These are phyloP conservation scores for Colletotrichum horii DNA, from an alignment of 2,329 filamentous ascomycete species.

Conservation along the genomic window DNA sequence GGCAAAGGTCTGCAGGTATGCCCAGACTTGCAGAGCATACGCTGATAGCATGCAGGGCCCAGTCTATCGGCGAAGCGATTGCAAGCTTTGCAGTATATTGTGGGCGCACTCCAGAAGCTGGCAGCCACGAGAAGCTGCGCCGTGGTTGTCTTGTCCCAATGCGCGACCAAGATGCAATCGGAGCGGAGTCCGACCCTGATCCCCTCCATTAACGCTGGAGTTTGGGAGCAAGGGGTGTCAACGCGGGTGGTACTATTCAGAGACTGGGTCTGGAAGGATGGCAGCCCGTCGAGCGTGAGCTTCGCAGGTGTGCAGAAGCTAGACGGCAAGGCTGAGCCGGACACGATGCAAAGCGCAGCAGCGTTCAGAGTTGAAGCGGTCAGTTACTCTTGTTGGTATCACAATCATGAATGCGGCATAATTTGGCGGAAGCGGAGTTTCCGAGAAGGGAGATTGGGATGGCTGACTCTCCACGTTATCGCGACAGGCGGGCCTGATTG, in stretches of 20 bases:
- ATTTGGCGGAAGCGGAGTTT: conserved; percentile 14
- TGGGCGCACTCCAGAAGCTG: conserved; percentile 75
- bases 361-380: conserved; percentile 57
- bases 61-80: conserved; percentile 47
- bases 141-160: conserved; percentile 78
- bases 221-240: conserved; percentile 82
- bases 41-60: conserved; percentile 32
- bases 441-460: neutral
- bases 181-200: conserved; percentile 72
- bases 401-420: neutral
- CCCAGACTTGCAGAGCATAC: conserved; percentile 2
- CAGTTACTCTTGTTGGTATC: conserved; percentile 26
- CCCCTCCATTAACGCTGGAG: conserved; percentile 74
- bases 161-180: conserved; percentile 78
- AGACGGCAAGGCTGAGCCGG: conserved; percentile 53
- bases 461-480: conserved; percentile 10
- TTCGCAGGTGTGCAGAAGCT: conserved; percentile 71
- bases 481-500: conserved; percentile 47
- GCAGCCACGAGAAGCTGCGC: conserved; percentile 76
- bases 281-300: conserved; percentile 53
- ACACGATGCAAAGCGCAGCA: conserved; percentile 46
- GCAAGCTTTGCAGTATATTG: conserved; percentile 65
- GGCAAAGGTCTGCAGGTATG: conserved; percentile 38
- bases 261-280: conserved; percentile 68
- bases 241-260: conserved; percentile 79